Base-by-base conservation (phyloP, 2,329 filamentous ascomycete species). In the Gaeumannomyces sp. region DNA sequence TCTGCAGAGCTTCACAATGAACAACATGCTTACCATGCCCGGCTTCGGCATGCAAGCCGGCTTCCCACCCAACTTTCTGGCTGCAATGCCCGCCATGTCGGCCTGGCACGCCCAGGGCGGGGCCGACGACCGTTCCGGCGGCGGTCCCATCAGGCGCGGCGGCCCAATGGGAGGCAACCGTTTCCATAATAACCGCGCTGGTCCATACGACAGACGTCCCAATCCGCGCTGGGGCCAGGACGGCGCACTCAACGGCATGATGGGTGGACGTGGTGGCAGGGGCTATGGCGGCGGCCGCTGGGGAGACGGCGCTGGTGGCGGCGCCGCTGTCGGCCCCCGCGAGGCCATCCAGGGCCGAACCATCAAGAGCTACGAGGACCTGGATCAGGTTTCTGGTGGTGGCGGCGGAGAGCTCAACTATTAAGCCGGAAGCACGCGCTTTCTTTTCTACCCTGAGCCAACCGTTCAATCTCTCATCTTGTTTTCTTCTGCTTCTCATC, bases 291-390 rank as follows among this genome's bases (percentile, higher is more conserved):
- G 77, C 68, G 86, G 86, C 45, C 82, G 87, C 69, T 91, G 89
- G 84, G 89, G 89, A 58, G 90, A 92, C 68, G 89, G 89, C 31
- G 81, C 81, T 3, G 90, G 91, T 61, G 89, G 90, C 56, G 89
- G 85, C 29, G 87, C 89, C 45, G 88, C 90, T 2, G 89, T 93
- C 66, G 93, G 93, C 0, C 94, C 95, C 27, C 86, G 91, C 27
- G 93, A 98, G 77, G 94, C 95, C 14, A 93, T 96, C 0, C 92
- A 96, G 70, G 95, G 95, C 6, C 87, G 95, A 65, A 97, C 91
- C 67, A 79, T 99, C 69, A 97, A 96, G 83, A 97, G 92, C 76
- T 99, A 99, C 74, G 96, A 99, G 76, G 95, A 99, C 74, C 81
- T 99, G 29, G 95, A 99, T 78, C 94, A 96, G 60, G 89, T 90